Evolutionary conservation across 805 yeast species (phyloP), one percentile per base, ranked within the genome.

Genomic region (Starmerella asiatica): DNA sequence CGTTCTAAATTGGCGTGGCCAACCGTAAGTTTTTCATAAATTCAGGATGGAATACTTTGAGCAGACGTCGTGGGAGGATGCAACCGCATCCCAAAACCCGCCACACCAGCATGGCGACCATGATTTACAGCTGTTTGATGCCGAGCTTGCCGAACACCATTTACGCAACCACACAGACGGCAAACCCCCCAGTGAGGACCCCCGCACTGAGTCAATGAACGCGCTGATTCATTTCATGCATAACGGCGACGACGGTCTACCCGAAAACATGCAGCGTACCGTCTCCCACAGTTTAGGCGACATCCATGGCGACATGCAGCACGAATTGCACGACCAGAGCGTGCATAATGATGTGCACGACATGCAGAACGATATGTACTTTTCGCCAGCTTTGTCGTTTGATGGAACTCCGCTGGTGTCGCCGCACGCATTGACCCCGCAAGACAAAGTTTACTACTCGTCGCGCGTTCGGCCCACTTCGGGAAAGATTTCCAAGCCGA

Each of bases 361-460:
- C n/a, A n/a, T n/a, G n/a, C n/a, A n/a, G n/a, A n/a, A n/a, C n/a
- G n/a, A n/a, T n/a, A n/a, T 32, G 39, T 39, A 27, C 32, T 39
- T 26, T 27, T 41, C 45, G 26, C 48, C 48, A 26, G 41, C 44
- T 21, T 21, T 44, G 24, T 36, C 41, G 15, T 34, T 39, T 32
- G 42, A 45, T 19, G 43, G 36, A 19, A 45, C 49, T 30, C 49
- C 49, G 21, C 36, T 45, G 29, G 26, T 43, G 37, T 45, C 49
- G 16, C 49, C 49, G 11, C 46, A 43, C 20, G 46, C 46, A 15
- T 20, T 43, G 30, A 38, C 39, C 12, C 42, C 46, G 7, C 44
- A 45, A 20, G 17, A 20, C 29, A 30, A 20, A 9, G 32, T 27
- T 29, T 34, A 39, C 39, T 34, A 39, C 35, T 16, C 23, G 32